A percentile compares a stretch with the other conserved stretches of the same genome.
These are phyloP conservation scores for Alternaria postmessia DNA, from an alignment of 2,329 filamentous ascomycete genomes.

Conservation along the genomic window DNA sequence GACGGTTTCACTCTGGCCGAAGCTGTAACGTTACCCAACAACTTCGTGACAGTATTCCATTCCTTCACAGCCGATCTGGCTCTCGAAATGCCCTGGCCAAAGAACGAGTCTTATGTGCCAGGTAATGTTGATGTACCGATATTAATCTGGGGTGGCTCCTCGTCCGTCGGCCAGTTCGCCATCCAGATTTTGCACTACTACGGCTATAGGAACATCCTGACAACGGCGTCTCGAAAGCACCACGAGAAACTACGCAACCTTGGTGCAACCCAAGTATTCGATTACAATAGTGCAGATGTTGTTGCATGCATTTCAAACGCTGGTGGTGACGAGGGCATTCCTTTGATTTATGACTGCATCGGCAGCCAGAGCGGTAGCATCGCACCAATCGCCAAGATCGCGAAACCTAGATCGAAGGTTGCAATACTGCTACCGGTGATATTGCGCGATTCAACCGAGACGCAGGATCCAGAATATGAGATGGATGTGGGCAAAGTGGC, in stretches of 20 bases:
- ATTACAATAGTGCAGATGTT: conserved; percentile 49
- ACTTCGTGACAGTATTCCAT: conserved; percentile 67
- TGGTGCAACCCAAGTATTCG: conserved; percentile 52
- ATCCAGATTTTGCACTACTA: conserved; percentile 55
- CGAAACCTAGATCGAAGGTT: conserved; percentile 59
- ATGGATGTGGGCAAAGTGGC: conserved; percentile 60
- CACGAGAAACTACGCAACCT: conserved; percentile 49
- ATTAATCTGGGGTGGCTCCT: conserved; percentile 56
- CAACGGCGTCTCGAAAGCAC: conserved; percentile 51
- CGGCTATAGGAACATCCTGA: conserved; percentile 51
- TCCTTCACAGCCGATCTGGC: conserved; percentile 49
- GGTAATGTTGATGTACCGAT: conserved; percentile 43
- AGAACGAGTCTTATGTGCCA: conserved; percentile 53
- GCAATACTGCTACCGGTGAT: conserved; percentile 69
- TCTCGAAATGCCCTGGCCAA: conserved; percentile 66
- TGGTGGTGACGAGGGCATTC: conserved; percentile 28
- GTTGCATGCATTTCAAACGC: conserved; percentile 40
- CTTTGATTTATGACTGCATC: conserved; percentile 44
- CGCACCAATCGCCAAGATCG: conserved; percentile 56
- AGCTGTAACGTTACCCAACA: conserved; percentile 65
- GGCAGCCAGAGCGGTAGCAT: conserved; percentile 42
- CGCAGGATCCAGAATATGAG: conserved; percentile 60
- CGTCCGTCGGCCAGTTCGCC: conserved; percentile 53
- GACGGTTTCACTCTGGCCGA: conserved; percentile 53
- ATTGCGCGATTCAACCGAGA: conserved; percentile 60